These are phyloP conservation scores for Lepidium sativum DNA, from an alignment of 345 rosid genomes.

Conservation along the genomic window DNA sequence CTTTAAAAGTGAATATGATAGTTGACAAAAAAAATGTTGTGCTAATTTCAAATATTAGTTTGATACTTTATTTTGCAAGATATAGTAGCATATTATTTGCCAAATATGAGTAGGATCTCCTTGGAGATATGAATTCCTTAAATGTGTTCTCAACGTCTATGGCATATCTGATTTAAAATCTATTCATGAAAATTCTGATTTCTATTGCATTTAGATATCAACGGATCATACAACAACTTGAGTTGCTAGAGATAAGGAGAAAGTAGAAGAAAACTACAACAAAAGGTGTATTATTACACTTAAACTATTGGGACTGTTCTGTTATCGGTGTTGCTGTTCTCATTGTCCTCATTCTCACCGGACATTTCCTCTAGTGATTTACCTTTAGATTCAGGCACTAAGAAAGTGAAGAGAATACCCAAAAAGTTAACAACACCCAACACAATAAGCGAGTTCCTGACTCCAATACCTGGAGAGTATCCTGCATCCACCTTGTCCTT, in stretches of 20 bases:
- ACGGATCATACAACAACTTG: background rate
- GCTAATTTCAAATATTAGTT: no score
- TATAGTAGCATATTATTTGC: background rate
- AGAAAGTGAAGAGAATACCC: conserved; percentile 30
- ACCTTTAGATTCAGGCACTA: conserved; percentile 33
- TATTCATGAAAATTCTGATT: background rate
- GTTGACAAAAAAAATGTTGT: no score
- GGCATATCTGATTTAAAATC: background rate
- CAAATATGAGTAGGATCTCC: background rate
- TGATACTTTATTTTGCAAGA: no score
- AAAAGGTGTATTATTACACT: background rate
- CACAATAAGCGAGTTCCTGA: conserved; percentile 55
- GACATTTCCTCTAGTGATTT: conserved; percentile 29
- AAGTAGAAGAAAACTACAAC: no score
- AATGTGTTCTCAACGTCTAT: background rate
- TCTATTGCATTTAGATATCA: background rate
- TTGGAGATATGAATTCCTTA: background rate
- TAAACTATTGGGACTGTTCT: conserved; percentile 27
- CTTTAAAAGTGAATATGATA: no score
- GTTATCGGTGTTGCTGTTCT: background rate
- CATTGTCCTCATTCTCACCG: conserved; percentile 30
- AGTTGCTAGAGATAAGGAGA: no score
- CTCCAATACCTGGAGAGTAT: conserved; percentile 81
- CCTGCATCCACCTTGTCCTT: conserved; percentile 70
- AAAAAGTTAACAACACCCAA: conserved; percentile 48